Evolutionary conservation across 2,329 filamentous ascomycete genomes (phyloP).

Genomic region (Trichoderma koningii): DNA sequence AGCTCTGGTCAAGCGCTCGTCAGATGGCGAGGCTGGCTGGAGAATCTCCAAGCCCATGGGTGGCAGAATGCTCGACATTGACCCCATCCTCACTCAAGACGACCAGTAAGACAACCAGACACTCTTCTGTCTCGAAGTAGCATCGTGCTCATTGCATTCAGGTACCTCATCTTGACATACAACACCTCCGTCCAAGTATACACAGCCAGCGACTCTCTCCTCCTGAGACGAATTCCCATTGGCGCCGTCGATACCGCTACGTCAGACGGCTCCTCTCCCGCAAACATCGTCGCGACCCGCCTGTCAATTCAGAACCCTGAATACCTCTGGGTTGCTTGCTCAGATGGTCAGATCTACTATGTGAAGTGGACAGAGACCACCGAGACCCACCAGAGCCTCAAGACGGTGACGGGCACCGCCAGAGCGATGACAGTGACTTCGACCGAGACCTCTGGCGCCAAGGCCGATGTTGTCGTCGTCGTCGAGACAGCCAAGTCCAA

Average conservation of each 20-base stretch:
- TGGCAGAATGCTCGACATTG: slow-evolving; percentile 65
- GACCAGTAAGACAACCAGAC: slow-evolving; percentile 55
- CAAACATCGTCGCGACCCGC: slow-evolving; percentile 47
- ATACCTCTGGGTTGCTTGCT: slow-evolving; percentile 61
- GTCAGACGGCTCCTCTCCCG: slow-evolving; percentile 33
- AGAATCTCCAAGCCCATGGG: slow-evolving; percentile 65
- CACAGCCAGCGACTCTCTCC: slow-evolving; percentile 76
- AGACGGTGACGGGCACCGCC: slow-evolving; percentile 47
- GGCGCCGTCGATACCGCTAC: slow-evolving; percentile 36
- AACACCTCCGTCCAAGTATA: slow-evolving; percentile 78
- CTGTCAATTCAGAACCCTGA: slow-evolving; percentile 46
- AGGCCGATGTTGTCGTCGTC: slow-evolving; percentile 51
- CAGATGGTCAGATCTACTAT: slow-evolving; percentile 58
- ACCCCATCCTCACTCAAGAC: slow-evolving; percentile 62
- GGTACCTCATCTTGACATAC: slow-evolving; percentile 74
- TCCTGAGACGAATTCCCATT: slow-evolving; percentile 70
- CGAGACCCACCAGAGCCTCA: slow-evolving; percentile 45
- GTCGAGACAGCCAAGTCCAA: slow-evolving; percentile 46
- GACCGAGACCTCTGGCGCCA: slow-evolving; percentile 40
- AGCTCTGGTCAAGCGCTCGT: slow-evolving; percentile 35
- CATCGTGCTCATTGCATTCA: slow-evolving; percentile 39
- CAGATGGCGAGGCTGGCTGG: slow-evolving; percentile 51
- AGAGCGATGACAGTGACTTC: slow-evolving; percentile 49
- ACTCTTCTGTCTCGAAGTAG: background rate
- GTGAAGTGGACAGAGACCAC: slow-evolving; percentile 59